A percentile compares a stretch with the other conserved stretches of the same genome.
These are phyloP conservation scores for Dichomitus squalens DNA, from an alignment of 1,284 basidiomycete genomes.

Conservation along the genomic window DNA sequence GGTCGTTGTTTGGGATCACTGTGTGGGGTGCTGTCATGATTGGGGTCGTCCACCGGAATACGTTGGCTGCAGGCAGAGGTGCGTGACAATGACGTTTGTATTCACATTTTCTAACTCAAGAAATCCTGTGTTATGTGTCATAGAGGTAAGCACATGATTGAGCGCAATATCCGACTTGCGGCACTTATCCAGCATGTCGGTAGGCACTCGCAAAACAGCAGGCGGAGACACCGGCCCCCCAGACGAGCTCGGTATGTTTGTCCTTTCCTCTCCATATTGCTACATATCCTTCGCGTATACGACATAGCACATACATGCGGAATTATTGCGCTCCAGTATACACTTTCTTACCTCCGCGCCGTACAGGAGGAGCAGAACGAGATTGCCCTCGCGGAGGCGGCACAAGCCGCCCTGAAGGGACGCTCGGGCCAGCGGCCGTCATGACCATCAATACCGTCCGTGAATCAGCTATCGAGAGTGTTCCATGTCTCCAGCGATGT, in stretches of 20 bases:
- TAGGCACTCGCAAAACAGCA: slow-evolving; percentile 7
- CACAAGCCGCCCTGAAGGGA: slow-evolving; percentile 21
- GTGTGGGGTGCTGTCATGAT: slow-evolving; percentile 35
- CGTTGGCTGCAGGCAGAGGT: slow-evolving; percentile 32
- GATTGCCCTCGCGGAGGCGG: slow-evolving; percentile 25
- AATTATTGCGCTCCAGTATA: not conserved
- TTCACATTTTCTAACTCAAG: not conserved
- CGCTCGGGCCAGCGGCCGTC: slow-evolving; percentile 2
- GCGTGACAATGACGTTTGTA: slow-evolving; percentile 2
- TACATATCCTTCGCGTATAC: not conserved
- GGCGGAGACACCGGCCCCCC: not conserved
- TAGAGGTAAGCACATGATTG: not conserved
- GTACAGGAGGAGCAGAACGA: slow-evolving; percentile 25
- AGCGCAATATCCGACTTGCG: not conserved
- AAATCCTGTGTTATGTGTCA: not conserved
- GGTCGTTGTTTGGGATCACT: slow-evolving; percentile 30
- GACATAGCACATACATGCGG: not conserved
- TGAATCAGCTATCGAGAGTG: no score
- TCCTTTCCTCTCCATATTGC: no score
- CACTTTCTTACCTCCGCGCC: no score
- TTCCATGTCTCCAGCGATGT: not conserved
- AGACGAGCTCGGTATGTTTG: not conserved
- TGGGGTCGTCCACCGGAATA: slow-evolving; percentile 33
- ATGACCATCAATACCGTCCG: not conserved
- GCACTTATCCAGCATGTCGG: not conserved